Evolutionary conservation across 805 yeast species (phyloP).

Genomic region (Hanseniaspora guilliermondii): DNA sequence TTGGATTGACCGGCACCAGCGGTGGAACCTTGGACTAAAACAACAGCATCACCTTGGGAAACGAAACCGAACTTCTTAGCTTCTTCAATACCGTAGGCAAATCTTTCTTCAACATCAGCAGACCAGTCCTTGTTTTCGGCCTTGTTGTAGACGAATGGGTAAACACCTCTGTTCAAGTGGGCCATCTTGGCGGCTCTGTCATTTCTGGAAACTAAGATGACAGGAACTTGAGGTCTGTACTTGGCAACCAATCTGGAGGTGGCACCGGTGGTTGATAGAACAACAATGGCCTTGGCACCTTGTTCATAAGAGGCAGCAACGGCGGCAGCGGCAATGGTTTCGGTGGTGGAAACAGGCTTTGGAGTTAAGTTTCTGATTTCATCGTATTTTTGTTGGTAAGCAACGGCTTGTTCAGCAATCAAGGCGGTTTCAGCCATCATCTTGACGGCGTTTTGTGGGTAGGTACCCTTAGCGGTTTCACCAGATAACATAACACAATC

Average conservation of each 20-base stretch:
- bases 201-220: constrained; percentile 96
- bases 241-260: constrained; percentile 94
- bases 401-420: constrained; percentile 92
- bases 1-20: constrained; percentile 98
- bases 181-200: constrained; percentile 84
- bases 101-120: constrained; percentile 89
- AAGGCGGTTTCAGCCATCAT: constrained; percentile 98
- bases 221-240: constrained; percentile 95
- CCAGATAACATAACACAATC: constrained; percentile 99
- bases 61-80: constrained; percentile 80
- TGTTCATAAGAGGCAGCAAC: constrained; percentile 95
- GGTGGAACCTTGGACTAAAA: constrained; percentile 97
- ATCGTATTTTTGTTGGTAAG: constrained; percentile 71
- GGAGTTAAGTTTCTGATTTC: constrained; percentile 77
- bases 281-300: constrained; percentile 91
- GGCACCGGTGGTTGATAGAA: constrained; percentile 85
- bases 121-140: constrained; percentile 67
- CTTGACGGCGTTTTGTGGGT: constrained; percentile 93
- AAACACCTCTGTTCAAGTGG: constrained; percentile 96
- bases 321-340: constrained; percentile 95
- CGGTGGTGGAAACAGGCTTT: constrained; percentile 84
- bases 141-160: constrained; percentile 78
- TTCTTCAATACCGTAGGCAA: constrained; percentile 82
- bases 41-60: constrained; percentile 74
- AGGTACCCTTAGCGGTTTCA: constrained; percentile 98